phyloP scores from a whole-genome alignment of 768 basidiomycete genomes.

The Megacollybia marginata region DNA sequence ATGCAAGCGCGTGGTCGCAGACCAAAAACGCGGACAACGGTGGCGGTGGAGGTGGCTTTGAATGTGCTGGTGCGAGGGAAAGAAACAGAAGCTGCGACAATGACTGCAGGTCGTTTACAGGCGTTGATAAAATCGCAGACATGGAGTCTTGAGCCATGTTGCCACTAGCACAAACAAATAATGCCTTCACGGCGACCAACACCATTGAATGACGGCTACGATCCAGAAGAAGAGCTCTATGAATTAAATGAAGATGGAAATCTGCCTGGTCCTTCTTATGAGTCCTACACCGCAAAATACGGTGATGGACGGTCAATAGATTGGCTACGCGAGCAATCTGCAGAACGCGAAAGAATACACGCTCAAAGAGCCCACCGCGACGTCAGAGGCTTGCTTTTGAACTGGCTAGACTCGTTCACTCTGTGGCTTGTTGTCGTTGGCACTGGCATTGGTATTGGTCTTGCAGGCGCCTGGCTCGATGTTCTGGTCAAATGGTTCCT shows the following conservation, averaged over 20 bases:
- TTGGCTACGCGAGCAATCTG: conserved; percentile 60
- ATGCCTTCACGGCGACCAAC: conserved; percentile 2
- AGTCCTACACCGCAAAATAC: conserved; percentile 30
- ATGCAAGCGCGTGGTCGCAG: conserved; percentile 59
- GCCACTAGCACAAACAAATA: background rate
- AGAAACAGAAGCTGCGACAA: conserved; percentile 66
- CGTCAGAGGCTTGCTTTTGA: conserved; percentile 45
- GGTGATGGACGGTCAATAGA: conserved; percentile 59
- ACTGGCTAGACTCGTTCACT: conserved; percentile 47
- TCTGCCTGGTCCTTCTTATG: conserved; percentile 20
- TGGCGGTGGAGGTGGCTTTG: conserved; percentile 56
- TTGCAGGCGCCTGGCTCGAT: conserved; percentile 67
- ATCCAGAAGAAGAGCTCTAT: conserved; percentile 31
- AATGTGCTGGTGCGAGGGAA: conserved; percentile 62
- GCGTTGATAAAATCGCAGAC: conserved; percentile 53
- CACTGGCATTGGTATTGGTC: conserved; percentile 61
- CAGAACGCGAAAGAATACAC: conserved; percentile 52
- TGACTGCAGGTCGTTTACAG: conserved; percentile 52
- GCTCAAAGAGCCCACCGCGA: conserved; percentile 43
- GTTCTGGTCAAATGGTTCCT: conserved; percentile 66
- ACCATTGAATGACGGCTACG: conserved; percentile 15
- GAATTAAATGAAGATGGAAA: conserved; percentile 40
- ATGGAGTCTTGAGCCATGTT: conserved; percentile 33
- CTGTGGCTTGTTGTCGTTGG: conserved; percentile 64
- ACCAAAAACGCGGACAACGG: conserved; percentile 50